Percentiles rank a stretch among this genome's conserved stretches.
These are phyloP conservation scores for Handroanthus guayacan DNA, from an alignment of 257 asterid species.

Conservation along the genomic window DNA sequence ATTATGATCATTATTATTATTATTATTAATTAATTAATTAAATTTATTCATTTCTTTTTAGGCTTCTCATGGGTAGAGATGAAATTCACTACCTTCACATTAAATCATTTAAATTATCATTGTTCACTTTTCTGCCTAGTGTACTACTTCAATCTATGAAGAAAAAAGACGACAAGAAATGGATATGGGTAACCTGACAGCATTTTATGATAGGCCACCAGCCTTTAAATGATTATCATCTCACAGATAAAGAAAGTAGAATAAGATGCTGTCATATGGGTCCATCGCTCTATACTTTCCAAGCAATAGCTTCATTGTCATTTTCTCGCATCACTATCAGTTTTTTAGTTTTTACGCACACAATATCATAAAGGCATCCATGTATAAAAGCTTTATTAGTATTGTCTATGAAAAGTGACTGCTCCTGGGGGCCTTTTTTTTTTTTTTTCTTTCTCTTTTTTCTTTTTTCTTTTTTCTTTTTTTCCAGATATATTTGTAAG, in stretches of 20 bases:
- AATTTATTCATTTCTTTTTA: neutral
- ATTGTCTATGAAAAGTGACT: no score
- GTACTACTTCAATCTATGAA: neutral
- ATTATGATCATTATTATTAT: no score
- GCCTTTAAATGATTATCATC: constrained; percentile 29
- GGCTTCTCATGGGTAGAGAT: neutral
- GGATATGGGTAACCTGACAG: constrained; percentile 10
- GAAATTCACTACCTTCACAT: neutral
- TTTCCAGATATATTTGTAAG: no score
- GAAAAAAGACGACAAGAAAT: constrained; percentile 20
- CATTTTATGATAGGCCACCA: constrained; percentile 32
- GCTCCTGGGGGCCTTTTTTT: no score
- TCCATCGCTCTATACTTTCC: constrained; percentile 36
- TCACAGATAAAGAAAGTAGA: constrained; percentile 34
- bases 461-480: no score
- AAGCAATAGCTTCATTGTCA: constrained; percentile 38
- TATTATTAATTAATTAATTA: no score
- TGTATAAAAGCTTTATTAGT: no score
- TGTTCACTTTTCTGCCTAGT: neutral
- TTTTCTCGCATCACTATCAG: constrained; percentile 36
- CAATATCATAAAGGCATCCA: neutral
- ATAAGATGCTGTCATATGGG: constrained; percentile 18
- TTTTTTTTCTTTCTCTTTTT: no score
- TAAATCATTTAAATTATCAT: no score
- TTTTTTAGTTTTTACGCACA: no score